Evolutionary conservation across 2,329 filamentous ascomycete species (phyloP).

Genomic region (Aspergillus intermedius): DNA sequence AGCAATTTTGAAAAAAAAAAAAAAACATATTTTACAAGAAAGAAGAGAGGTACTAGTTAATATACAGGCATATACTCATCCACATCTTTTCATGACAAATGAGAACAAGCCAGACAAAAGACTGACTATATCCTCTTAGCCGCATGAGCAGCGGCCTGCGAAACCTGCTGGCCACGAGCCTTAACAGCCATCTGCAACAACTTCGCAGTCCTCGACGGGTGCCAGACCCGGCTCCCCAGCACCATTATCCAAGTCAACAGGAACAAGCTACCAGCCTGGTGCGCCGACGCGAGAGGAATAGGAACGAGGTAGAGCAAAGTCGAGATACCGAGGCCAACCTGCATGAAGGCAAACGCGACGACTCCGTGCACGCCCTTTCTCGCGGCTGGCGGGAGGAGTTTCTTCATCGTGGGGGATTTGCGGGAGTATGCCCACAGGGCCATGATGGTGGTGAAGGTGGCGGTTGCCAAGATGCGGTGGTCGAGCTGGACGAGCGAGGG

Average conservation of each 20-base stretch:
- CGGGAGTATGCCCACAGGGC: slow-evolving; percentile 75
- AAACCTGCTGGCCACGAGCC: slow-evolving; percentile 23
- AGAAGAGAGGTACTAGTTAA: neutral
- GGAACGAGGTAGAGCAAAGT: slow-evolving; percentile 94
- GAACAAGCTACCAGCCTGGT: slow-evolving; percentile 85
- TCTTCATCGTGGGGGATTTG: slow-evolving; percentile 58
- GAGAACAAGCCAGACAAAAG: neutral
- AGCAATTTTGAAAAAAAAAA: too few relatives aligned
- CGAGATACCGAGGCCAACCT: slow-evolving; percentile 79
- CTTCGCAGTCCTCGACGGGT: slow-evolving; percentile 60
- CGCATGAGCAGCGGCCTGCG: slow-evolving; percentile 10
- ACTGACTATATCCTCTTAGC: neutral
- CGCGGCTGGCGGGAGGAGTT: slow-evolving; percentile 49
- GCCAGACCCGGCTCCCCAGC: slow-evolving; percentile 68
- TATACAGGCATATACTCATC: neutral
- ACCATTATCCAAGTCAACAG: slow-evolving; percentile 76
- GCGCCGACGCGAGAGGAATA: slow-evolving; percentile 75
- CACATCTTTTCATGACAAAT: neutral
- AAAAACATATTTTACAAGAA: neutral
- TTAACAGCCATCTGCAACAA: slow-evolving; percentile 48
- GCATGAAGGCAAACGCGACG: slow-evolving; percentile 72
- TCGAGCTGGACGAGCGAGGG: slow-evolving; percentile 92
- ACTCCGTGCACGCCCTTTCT: slow-evolving; percentile 68
- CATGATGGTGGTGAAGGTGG: slow-evolving; percentile 76
- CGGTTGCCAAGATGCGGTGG: slow-evolving; percentile 84